phyloP scores from a whole-genome alignment of 1,284 basidiomycete species.

The Marasmius fiardii region DNA sequence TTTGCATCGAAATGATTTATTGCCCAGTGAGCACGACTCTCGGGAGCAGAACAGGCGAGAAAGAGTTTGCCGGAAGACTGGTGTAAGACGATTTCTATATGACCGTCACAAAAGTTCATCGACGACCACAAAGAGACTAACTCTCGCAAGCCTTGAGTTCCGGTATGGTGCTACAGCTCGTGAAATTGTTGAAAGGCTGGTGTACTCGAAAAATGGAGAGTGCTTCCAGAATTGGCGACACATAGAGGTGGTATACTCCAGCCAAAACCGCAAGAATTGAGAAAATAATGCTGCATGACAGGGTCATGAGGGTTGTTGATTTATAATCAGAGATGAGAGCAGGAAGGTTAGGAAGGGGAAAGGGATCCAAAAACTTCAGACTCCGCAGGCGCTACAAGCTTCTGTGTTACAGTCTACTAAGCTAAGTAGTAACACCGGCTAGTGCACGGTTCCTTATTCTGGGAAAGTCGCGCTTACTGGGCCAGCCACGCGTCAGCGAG shows the following conservation, averaged over 20 bases:
- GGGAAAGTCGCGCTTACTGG: too few relatives aligned
- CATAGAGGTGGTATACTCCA: conserved; percentile 37
- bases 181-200: conserved; percentile 38
- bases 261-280: conserved; percentile 25
- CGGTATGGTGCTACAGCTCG: conserved; percentile 43
- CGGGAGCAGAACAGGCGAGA: conserved; percentile 62
- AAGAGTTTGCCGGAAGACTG: conserved; percentile 59
- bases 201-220: conserved; percentile 43
- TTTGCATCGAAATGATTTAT: conserved; percentile 41
- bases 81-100: conserved; percentile 52
- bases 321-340: too few relatives aligned
- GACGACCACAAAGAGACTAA: conserved; percentile 22
- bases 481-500: too few relatives aligned
- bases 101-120: conserved; percentile 1
- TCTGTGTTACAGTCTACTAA: too few relatives aligned
- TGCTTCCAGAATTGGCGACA: conserved; percentile 36
- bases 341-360: too few relatives aligned
- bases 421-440: too few relatives aligned
- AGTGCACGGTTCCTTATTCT: too few relatives aligned
- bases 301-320: too few relatives aligned
- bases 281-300: too few relatives aligned
- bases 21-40: conserved; percentile 51
- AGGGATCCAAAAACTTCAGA: too few relatives aligned
- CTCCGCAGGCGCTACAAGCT: too few relatives aligned
- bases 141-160: conserved; percentile 66